These are phyloP conservation scores for Psidium friedrichsthalianum DNA, from an alignment of 345 rosid genomes.

Conservation along the genomic window DNA sequence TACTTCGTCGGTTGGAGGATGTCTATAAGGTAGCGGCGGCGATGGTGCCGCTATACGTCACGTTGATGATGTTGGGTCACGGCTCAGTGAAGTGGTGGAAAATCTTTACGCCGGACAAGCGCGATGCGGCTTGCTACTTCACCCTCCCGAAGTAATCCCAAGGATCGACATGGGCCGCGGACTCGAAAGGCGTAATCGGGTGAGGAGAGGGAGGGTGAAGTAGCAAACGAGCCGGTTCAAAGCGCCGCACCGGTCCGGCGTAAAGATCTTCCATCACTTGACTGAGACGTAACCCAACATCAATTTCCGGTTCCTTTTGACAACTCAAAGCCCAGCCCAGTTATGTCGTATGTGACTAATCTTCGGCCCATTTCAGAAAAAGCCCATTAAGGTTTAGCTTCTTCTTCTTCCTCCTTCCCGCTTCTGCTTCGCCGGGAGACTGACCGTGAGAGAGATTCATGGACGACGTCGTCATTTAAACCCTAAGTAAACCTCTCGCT, in stretches of 20 bases:
- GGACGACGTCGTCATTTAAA: not conserved
- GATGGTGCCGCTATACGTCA: slow-evolving; percentile 75
- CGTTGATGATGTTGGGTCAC: slow-evolving; percentile 52
- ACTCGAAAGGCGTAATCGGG: slow-evolving; percentile 29
- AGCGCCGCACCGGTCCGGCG: slow-evolving; percentile 67
- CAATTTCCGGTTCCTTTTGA: not conserved
- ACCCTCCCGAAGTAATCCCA: slow-evolving; percentile 70
- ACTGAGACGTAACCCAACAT: slow-evolving; percentile 79
- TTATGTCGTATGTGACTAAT: fast-evolving
- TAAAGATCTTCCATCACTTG: slow-evolving; percentile 76
- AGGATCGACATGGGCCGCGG: slow-evolving; percentile 70
- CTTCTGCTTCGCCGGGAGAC: not conserved
- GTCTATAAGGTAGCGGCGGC: slow-evolving; percentile 80
- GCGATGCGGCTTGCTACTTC: slow-evolving; percentile 78
- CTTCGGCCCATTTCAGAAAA: not conserved
- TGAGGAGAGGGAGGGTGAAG: slow-evolving; percentile 79
- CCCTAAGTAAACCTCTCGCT: not conserved
- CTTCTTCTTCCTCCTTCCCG: not conserved
- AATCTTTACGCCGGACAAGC: slow-evolving; percentile 58
- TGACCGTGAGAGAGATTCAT: not conserved
- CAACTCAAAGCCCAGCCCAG: not conserved
- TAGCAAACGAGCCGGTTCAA: slow-evolving; percentile 63
- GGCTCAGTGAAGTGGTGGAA: slow-evolving; percentile 95
- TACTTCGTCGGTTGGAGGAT: slow-evolving; percentile 32
- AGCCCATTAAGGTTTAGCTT: not conserved